These are phyloP conservation scores for Pythium brassicae DNA, from an alignment of 352 stramenopile genomes.

Conservation along the genomic window DNA sequence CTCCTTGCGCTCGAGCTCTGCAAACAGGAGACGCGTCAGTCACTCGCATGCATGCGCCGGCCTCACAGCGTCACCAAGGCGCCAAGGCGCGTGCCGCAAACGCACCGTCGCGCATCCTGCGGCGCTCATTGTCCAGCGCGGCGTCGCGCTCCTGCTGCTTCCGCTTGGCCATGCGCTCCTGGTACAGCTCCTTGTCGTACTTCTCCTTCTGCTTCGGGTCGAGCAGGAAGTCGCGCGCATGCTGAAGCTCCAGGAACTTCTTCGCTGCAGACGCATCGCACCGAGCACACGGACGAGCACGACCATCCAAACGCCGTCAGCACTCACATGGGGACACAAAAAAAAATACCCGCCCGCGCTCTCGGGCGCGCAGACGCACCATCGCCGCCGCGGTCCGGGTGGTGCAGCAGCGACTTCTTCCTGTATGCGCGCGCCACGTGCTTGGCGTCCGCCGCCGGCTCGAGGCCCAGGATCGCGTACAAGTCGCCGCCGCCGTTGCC, in stretches of 20 bases:
- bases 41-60: conserved; percentile 5
- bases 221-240: conserved; percentile 69
- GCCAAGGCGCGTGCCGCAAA: too few relatives aligned
- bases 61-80: too few relatives aligned
- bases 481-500: conserved; percentile 34
- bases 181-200: conserved; percentile 79
- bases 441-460: conserved; percentile 54
- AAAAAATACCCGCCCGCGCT: background rate
- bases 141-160: conserved; percentile 62
- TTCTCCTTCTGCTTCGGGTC: conserved; percentile 75
- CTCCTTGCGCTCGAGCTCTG: conserved; percentile 68
- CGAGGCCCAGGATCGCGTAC: conserved; percentile 76
- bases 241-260: conserved; percentile 80
- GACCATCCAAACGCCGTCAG: too few relatives aligned
- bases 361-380: conserved; percentile 23
- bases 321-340: background rate
- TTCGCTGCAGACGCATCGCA: conserved; percentile 34
- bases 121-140: conserved; percentile 49
- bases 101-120: conserved; percentile 60
- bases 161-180: conserved; percentile 57
- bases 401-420: conserved; percentile 74
- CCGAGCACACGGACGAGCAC: conserved; percentile 3
- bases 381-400: conserved; percentile 77
- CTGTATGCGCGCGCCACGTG: conserved; percentile 79
- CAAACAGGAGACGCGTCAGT: background rate